Base-by-base conservation (phyloP, 257 asterid genomes). In the Cordia subcordata region DNA sequence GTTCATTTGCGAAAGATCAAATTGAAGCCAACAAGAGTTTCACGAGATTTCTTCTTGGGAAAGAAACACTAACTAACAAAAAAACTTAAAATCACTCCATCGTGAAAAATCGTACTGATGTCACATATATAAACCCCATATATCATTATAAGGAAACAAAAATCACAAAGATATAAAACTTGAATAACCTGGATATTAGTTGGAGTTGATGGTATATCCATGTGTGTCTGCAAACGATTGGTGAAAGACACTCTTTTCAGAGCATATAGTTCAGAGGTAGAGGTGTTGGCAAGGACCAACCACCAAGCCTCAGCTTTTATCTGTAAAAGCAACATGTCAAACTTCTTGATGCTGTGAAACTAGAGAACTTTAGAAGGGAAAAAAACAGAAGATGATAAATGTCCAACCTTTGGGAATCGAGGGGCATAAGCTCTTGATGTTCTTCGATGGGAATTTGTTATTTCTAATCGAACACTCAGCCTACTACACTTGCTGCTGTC, bases 271-370 rank as follows among this genome's bases (percentile, higher is more conserved):
- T 92, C 94, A 61, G 85, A 74, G 57, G 86, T 71, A 23, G 91
- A 58, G 63, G 83, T 78, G 68, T 83, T 88, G 66, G 89, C 87
- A 47, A 92, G 85, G 67, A 92, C 76, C 78, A 88, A 74, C 99
- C 99, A 88, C 99, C 99, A 92, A n/a, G 96, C 94, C 79, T 92
- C 99, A 58, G 88, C 87, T 88, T 88, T 92, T 51, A 84, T 79
- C 99, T 92, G 87, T 52, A 49, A 64, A 65, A 38, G 57, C 35
- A 11, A 42, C 47, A 42, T 49, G 60, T 82, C 69, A 68, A 67
- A 64, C 20, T 42, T 69, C 32, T 42, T 49, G 49, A 39, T 18
- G 60, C 61, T 68, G 52, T 49, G 57, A 15, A 53, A 53, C 21
- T 45, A 42, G 10, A n/a, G 13, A 27, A 10, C 33, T 58, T 27